phyloP scores from a whole-genome alignment of 1,284 basidiomycete species.

The Melampsora occidentalis region DNA sequence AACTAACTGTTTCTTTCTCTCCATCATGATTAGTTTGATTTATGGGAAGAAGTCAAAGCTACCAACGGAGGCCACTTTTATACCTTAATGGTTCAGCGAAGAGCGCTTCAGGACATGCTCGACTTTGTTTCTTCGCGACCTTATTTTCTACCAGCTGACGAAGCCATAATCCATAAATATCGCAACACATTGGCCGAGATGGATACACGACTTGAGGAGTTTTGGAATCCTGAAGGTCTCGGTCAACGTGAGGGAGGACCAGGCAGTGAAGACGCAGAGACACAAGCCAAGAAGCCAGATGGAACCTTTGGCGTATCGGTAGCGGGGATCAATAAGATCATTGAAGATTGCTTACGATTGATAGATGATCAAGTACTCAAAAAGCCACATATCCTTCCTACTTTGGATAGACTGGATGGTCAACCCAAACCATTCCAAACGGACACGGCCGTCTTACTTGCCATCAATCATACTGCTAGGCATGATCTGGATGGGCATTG shows the following conservation, averaged over 20 bases:
- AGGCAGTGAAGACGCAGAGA: not conserved
- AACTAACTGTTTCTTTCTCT: not conserved
- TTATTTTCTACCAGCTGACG: slow-evolving; percentile 9
- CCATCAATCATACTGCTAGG: slow-evolving; percentile 37
- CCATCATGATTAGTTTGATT: slow-evolving; percentile 44
- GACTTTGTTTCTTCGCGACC: slow-evolving; percentile 16
- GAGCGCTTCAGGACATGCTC: slow-evolving; percentile 44
- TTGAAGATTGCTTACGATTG: not conserved
- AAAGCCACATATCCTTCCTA: slow-evolving; percentile 46
- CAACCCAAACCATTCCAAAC: slow-evolving; percentile 46
- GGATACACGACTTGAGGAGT: slow-evolving; percentile 43
- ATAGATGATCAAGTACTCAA: slow-evolving; percentile 9
- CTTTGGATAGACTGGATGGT: slow-evolving; percentile 42
- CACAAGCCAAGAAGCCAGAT: slow-evolving; percentile 5
- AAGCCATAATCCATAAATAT: not conserved
- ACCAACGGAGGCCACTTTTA: slow-evolving; percentile 46
- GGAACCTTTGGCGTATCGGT: not conserved
- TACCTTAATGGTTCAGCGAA: slow-evolving; percentile 45
- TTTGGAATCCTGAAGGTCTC: slow-evolving; percentile 46
- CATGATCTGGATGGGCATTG: slow-evolving; percentile 32
- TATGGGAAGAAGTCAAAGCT: slow-evolving; percentile 47
- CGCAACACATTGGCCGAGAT: slow-evolving; percentile 31
- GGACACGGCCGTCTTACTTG: slow-evolving; percentile 45
- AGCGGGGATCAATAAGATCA: not conserved
- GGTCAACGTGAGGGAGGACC: slow-evolving; percentile 41